Base-by-base conservation (phyloP, 2,329 filamentous ascomycete genomes). In the Eutypella sp. region DNA sequence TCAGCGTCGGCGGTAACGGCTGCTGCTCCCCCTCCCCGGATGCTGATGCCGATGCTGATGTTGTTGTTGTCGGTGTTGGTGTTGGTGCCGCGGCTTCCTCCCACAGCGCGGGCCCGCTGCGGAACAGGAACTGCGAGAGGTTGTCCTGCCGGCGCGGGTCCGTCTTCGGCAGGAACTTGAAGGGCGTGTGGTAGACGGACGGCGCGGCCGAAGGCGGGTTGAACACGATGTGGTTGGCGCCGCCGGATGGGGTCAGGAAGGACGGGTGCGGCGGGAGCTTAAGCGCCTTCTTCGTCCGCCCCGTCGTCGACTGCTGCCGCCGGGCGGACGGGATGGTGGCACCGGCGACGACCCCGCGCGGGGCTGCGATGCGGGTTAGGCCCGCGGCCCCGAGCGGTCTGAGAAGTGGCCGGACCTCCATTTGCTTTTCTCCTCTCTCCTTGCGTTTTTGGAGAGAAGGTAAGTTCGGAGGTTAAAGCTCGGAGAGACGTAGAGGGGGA, bases 181-280 rank as follows among this genome's bases (percentile, higher is more conserved):
- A 76, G 46, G 81, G 81, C n/a, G 81, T 85, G 67, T 84, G 76
- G 57, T 72, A 73, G 47, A 82, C 79, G n/a, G 78, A 75, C 3
- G 76, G 68, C 46, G 72, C 68, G 9, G 76, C 71, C 15, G 75
- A 66, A 22, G 78, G 77, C 34, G 77, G 78, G 67, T 79, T 80
- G 68, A 76, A 80, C 60, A 81, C 71, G 59, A 81, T 74, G 47
- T 72, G 66, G 51, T 64, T 51, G 10, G 47, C 29, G 25, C 53
- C 49, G 6, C 68, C 50, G 36, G 48, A 23, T 37, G 57, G 42
- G 31, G 57, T 53, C 34, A 79, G 67, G 65, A 85, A 84, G 54
- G 79, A 79, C 31, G 75, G 67, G 68, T 84, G 79, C 41, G 81
- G 80, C 11, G 75, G 67, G 56, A 84, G 72, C 59, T 79, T 82